Conservation (phyloP, 768 basidiomycete genomes). For the Cytidiella melzeri region DNA sequence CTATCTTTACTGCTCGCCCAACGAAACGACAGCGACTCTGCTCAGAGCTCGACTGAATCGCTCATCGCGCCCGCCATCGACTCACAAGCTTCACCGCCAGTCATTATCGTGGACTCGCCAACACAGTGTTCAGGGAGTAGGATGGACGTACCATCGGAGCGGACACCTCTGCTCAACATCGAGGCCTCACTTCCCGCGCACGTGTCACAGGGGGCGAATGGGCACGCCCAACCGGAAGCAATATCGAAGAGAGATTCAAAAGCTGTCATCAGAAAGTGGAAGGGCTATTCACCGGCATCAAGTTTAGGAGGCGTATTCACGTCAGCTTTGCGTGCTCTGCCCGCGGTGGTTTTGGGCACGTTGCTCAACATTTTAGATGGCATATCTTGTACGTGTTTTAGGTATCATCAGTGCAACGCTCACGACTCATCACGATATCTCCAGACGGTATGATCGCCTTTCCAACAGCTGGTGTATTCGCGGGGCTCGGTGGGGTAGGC, state of each 20-base stretch:
- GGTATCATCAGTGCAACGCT: background rate
- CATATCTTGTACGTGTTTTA: constrained; percentile 64
- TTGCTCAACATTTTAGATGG: constrained; percentile 91
- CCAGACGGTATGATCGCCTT: constrained; percentile 92
- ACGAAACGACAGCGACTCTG: constrained; percentile 6
- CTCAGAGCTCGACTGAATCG: constrained; percentile 3
- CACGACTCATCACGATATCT: constrained; percentile 18
- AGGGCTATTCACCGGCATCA: background rate
- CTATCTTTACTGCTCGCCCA: constrained; percentile 21
- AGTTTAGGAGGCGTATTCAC: constrained; percentile 6
- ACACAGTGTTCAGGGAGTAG: background rate
- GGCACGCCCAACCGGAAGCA: constrained; percentile 5
- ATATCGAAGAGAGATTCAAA: constrained; percentile 13
- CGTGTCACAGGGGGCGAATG: constrained; percentile 11
- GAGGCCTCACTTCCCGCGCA: constrained; percentile 18
- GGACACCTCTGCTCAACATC: constrained; percentile 20
- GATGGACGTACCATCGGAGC: constrained; percentile 7
- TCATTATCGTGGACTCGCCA: background rate
- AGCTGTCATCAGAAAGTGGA: constrained; percentile 8
- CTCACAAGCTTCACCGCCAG: constrained; percentile 7
- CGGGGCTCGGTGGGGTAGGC: constrained; percentile 77
- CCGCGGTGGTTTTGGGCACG: constrained; percentile 79
- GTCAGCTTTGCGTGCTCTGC: constrained; percentile 46
- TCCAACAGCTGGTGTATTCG: constrained; percentile 76
- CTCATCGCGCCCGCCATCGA: constrained; percentile 15